Conservation (phyloP, 2,329 filamentous ascomycete species). For the Helotiales sp. region DNA sequence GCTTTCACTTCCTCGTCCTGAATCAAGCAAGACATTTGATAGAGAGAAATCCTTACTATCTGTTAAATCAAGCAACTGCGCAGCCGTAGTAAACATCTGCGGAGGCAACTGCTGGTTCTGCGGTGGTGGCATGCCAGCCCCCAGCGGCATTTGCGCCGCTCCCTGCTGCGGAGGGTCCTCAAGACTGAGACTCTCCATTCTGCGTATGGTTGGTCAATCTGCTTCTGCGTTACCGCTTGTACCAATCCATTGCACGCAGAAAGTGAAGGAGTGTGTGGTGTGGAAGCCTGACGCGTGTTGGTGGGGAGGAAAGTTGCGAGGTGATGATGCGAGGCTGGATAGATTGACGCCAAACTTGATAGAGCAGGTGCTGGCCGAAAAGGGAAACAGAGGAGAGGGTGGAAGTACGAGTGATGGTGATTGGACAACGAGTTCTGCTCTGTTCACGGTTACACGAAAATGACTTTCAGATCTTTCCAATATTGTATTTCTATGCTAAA, state of each 20-base stretch:
- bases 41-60: constrained; percentile 70
- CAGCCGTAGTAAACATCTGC: constrained; percentile 98
- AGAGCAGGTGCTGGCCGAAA: background rate
- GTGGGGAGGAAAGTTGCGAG: background rate
- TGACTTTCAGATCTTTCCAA: background rate
- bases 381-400: background rate
- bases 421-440: background rate
- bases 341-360: constrained; percentile 5
- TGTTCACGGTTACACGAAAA: background rate
- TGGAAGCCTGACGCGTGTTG: background rate
- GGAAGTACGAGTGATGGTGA: background rate
- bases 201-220: constrained; percentile 29
- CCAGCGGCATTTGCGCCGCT: constrained; percentile 19
- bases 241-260: constrained; percentile 28
- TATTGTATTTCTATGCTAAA: background rate
- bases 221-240: constrained; percentile 21
- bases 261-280: background rate
- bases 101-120: constrained; percentile 69
- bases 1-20: background rate
- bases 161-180: constrained; percentile 46
- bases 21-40: background rate
- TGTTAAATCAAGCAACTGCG: constrained; percentile 91
- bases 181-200: constrained; percentile 56
- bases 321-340: constrained; percentile 9
- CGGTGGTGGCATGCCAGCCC: constrained; percentile 25